Conservation (phyloP, 805 yeast species). For the Nematodospora valgi region DNA sequence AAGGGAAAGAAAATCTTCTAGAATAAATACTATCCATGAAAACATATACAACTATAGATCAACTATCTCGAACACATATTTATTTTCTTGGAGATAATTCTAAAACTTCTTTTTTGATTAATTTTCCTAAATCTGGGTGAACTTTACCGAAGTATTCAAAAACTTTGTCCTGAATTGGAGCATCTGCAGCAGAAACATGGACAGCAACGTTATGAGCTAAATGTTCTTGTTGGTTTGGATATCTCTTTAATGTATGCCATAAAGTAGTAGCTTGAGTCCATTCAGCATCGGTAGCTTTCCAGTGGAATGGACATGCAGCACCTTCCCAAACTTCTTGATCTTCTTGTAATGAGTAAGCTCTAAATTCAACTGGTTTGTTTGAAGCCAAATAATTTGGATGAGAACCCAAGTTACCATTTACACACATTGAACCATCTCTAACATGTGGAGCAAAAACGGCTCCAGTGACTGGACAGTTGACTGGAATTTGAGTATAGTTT, state of each 20-base stretch:
- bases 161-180: slow-evolving; percentile 75
- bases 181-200: slow-evolving; percentile 68
- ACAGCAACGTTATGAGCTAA: slow-evolving; percentile 80
- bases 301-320: slow-evolving; percentile 81
- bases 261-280: slow-evolving; percentile 73
- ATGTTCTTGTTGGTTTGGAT: slow-evolving; percentile 79
- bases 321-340: slow-evolving; percentile 82
- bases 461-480: slow-evolving; percentile 69
- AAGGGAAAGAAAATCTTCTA: no score
- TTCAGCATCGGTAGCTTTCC: slow-evolving; percentile 75
- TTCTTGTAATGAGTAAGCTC: slow-evolving; percentile 47
- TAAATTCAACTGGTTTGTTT: slow-evolving; percentile 48
- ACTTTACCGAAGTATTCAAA: slow-evolving; percentile 75
- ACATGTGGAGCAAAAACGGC: slow-evolving; percentile 57
- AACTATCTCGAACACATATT: slow-evolving; percentile 9
- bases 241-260: slow-evolving; percentile 74
- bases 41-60: slow-evolving; percentile 1
- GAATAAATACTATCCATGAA: background rate
- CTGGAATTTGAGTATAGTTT: slow-evolving; percentile 83
- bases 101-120: slow-evolving; percentile 62
- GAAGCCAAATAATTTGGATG: slow-evolving; percentile 73
- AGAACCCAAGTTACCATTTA: slow-evolving; percentile 63
- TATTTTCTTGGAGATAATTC: slow-evolving; percentile 44
- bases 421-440: slow-evolving; percentile 77
- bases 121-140: slow-evolving; percentile 60